phyloP scores from a whole-genome alignment of 192 early-diverging fungal species.

The Umbelopsis vinacea region DNA sequence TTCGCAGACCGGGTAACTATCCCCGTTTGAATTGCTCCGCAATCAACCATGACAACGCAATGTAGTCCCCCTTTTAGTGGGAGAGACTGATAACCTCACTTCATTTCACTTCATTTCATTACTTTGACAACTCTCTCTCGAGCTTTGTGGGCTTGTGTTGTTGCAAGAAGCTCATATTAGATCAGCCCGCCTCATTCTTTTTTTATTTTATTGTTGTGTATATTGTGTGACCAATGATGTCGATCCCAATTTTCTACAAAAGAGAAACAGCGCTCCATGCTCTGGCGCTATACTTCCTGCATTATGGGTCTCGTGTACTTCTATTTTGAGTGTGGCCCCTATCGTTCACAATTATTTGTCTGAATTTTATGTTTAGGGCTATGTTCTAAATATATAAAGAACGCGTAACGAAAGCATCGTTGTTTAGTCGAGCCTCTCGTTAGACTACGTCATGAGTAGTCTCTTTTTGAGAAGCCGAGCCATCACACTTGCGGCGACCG shows the following conservation, averaged over 20 bases:
- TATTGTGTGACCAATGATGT: background rate
- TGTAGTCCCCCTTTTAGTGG: background rate
- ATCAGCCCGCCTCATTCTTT: background rate
- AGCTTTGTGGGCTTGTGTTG: no score
- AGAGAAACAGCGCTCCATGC: background rate
- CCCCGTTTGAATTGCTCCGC: constrained; percentile 14
- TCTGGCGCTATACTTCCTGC: background rate
- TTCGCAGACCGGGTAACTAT: constrained; percentile 4
- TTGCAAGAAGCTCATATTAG: background rate
- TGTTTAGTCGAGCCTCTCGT: background rate
- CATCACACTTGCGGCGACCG: no score
- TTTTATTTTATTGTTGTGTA: background rate
- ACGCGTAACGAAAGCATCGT: no score
- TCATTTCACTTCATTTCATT: background rate
- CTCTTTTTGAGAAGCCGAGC: no score
- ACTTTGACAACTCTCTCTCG: no score
- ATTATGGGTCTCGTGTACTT: background rate
- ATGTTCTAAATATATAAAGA: background rate
- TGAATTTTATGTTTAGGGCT: background rate
- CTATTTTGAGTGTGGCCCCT: background rate
- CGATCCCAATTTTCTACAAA: background rate
- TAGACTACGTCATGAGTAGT: background rate
- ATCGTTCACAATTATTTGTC: background rate
- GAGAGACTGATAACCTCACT: background rate
- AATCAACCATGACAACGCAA: background rate